Evolutionary conservation across 1,284 basidiomycete species (phyloP).

Genomic region (Mycena sp.): DNA sequence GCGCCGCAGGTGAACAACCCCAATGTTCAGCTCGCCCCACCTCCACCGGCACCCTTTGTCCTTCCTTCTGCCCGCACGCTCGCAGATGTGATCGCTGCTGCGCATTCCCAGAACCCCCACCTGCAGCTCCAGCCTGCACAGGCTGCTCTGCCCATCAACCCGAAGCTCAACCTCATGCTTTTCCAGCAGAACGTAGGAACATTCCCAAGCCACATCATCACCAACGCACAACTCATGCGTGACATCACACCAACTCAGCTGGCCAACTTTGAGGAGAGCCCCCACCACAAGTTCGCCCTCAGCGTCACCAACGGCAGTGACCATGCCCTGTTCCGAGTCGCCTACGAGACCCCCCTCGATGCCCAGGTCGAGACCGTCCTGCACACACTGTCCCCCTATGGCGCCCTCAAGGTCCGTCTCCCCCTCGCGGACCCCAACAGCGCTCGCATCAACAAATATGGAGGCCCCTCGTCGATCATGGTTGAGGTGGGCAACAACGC

Average conservation of each 20-base stretch:
- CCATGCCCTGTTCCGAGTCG: not conserved
- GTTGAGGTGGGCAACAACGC: not conserved
- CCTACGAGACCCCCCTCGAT: not conserved
- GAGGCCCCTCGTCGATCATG: not conserved
- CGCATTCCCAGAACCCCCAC: not conserved
- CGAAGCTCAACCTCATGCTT: not conserved
- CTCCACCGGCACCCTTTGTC: not conserved
- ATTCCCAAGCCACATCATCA: not conserved
- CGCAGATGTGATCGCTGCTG: not conserved
- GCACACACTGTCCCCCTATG: not conserved
- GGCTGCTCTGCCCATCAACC: not conserved
- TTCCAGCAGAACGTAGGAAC: not conserved
- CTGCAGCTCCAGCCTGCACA: not conserved
- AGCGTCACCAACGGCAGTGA: not conserved
- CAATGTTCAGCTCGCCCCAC: too few species aligned
- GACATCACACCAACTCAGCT: not conserved
- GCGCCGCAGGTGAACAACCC: too few species aligned
- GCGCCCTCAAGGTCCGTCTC: not conserved
- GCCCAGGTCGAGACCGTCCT: not conserved
- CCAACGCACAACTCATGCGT: not conserved
- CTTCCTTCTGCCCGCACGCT: not conserved
- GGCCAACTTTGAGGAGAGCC: not conserved
- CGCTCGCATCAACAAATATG: not conserved
- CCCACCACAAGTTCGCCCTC: not conserved
- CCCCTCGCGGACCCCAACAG: too few species aligned